Conservation (phyloP, 768 basidiomycete species). For the Austroboletus festivus region DNA sequence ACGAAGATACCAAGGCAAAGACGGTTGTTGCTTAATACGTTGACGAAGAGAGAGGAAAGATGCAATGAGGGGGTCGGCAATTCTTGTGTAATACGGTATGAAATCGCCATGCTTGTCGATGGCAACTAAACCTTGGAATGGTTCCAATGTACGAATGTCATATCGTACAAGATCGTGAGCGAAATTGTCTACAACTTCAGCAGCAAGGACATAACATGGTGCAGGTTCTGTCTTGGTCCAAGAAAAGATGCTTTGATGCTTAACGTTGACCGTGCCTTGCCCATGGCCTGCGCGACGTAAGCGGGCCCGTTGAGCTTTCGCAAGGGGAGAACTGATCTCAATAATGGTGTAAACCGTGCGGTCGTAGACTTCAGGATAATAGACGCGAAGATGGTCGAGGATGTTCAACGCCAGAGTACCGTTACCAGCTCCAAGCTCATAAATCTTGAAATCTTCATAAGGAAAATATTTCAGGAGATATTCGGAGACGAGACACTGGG, state of each 20-base stretch:
- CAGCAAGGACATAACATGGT: conserved; percentile 89
- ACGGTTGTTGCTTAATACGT: conserved; percentile 53
- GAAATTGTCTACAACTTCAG: conserved; percentile 99
- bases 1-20: conserved; percentile 53
- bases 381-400: conserved; percentile 70
- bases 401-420: conserved; percentile 91
- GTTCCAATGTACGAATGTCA: conserved; percentile 71
- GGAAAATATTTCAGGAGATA: conserved; percentile 95
- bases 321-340: conserved; percentile 85
- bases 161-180: conserved; percentile 95
- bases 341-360: conserved; percentile 91
- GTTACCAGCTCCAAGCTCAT: conserved; percentile 98
- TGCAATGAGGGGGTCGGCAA: conserved; percentile 80
- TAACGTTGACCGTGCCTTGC: conserved; percentile 53
- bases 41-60: conserved; percentile 72
- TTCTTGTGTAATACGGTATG: conserved; percentile 73
- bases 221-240: conserved; percentile 75
- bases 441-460: conserved; percentile 92
- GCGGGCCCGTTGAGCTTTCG: conserved; percentile 64
- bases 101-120: conserved; percentile 82
- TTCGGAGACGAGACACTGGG: conserved; percentile 83
- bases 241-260: conserved; percentile 80
- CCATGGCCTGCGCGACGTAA: conserved; percentile 43
- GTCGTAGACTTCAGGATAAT: conserved; percentile 90
- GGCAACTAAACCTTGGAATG: conserved; percentile 80